These are phyloP conservation scores for Claviceps citrina DNA, from an alignment of 2,329 filamentous ascomycete species.

Conservation along the genomic window DNA sequence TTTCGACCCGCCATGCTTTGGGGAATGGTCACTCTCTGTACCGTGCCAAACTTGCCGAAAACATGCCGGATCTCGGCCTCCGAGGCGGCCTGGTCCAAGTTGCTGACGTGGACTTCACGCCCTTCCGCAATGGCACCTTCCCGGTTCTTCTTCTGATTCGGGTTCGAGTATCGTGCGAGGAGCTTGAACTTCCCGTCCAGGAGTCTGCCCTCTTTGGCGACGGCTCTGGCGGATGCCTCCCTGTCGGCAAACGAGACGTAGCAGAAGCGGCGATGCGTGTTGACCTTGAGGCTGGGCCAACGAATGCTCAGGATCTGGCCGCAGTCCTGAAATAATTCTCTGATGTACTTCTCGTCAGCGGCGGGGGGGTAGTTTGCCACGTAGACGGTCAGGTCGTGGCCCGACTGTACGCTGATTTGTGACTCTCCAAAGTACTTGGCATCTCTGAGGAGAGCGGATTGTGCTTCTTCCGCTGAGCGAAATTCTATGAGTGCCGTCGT, in stretches of 20 bases:
- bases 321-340: slow-evolving; percentile 53
- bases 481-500: slow-evolving; percentile 75
- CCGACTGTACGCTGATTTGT: slow-evolving; percentile 58
- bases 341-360: slow-evolving; percentile 56
- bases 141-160: slow-evolving; percentile 59
- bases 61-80: slow-evolving; percentile 55
- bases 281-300: slow-evolving; percentile 81
- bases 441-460: slow-evolving; percentile 66
- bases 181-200: slow-evolving; percentile 56
- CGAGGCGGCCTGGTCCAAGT: slow-evolving; percentile 44
- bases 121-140: slow-evolving; percentile 73
- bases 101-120: slow-evolving; percentile 66
- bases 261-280: slow-evolving; percentile 81
- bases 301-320: slow-evolving; percentile 75
- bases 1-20: slow-evolving; percentile 51
- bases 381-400: slow-evolving; percentile 67
- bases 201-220: slow-evolving; percentile 53
- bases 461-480: slow-evolving; percentile 60
- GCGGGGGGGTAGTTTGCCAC: slow-evolving; percentile 78
- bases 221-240: slow-evolving; percentile 54
- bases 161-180: slow-evolving; percentile 71
- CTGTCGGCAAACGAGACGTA: slow-evolving; percentile 75
- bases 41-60: slow-evolving; percentile 61
- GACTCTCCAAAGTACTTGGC: slow-evolving; percentile 62
- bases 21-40: slow-evolving; percentile 59